phyloP scores from a whole-genome alignment of 78 protist genomes.

The Dictyostelium citrinum region DNA sequence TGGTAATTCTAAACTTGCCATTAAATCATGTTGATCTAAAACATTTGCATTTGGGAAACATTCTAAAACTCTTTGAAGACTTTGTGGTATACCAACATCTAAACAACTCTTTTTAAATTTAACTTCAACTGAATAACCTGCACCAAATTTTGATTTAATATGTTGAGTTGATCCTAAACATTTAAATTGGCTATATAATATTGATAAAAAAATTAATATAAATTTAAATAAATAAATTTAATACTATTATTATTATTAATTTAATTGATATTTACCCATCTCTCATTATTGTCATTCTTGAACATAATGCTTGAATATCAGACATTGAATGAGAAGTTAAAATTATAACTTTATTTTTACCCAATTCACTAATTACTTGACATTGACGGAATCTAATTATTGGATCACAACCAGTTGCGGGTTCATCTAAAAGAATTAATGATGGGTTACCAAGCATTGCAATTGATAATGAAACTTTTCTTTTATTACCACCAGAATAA shows the following conservation, averaged over 20 bases:
- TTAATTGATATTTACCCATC: constrained; percentile 37
- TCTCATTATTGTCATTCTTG: constrained; percentile 82
- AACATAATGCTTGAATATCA: constrained; percentile 74
- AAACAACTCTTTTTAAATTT: constrained; percentile 47
- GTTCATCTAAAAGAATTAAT: constrained; percentile 55
- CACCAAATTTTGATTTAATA: constrained; percentile 66
- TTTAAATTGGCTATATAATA: constrained; percentile 11
- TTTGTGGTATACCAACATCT: constrained; percentile 3
- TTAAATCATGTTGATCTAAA: constrained; percentile 47
- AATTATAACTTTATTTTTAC: constrained; percentile 63
- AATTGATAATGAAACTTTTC: constrained; percentile 88
- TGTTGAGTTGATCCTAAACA: constrained; percentile 79
- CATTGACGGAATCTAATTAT: constrained; percentile 80
- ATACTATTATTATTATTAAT: too few relatives aligned
- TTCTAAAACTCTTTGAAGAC: not conserved
- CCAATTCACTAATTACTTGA: constrained; percentile 77
- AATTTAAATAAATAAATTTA: not conserved
- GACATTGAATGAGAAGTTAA: constrained; percentile 95
- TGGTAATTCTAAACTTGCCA: constrained; percentile 55
- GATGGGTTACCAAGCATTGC: constrained; percentile 87
- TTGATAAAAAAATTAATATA: too few relatives aligned
- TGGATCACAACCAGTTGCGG: constrained; percentile 91
- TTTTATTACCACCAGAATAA: constrained; percentile 91
- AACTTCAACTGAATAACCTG: constrained; percentile 74
- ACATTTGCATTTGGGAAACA: constrained; percentile 16